phyloP scores from a whole-genome alignment of 257 asterid genomes.

The Mitragyna speciosa region DNA sequence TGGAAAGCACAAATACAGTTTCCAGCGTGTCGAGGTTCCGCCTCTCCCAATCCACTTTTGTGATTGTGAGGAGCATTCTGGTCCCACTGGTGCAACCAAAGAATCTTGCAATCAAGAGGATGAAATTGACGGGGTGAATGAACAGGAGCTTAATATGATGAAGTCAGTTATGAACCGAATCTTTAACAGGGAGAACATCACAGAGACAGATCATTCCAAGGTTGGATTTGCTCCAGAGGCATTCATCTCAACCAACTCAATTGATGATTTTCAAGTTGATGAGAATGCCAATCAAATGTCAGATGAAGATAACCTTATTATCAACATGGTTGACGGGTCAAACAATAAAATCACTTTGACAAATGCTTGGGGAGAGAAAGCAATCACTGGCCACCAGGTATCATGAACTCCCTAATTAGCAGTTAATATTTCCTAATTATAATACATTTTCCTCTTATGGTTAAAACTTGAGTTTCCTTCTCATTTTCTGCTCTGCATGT shows the following conservation, averaged over 20 bases:
- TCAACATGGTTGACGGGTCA: slow-evolving; percentile 53
- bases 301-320: slow-evolving; percentile 70
- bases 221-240: slow-evolving; percentile 28
- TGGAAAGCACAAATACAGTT: slow-evolving; percentile 96
- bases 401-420: not conserved
- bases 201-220: slow-evolving; percentile 25
- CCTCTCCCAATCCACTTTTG: slow-evolving; percentile 70
- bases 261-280: slow-evolving; percentile 35
- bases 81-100: slow-evolving; percentile 32
- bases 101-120: slow-evolving; percentile 29
- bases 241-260: slow-evolving; percentile 21
- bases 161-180: slow-evolving; percentile 61
- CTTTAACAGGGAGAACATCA: slow-evolving; percentile 44
- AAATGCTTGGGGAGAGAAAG: slow-evolving; percentile 36
- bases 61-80: slow-evolving; percentile 86
- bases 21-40: slow-evolving; percentile 81
- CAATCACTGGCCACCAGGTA: slow-evolving; percentile 46
- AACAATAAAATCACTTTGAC: slow-evolving; percentile 30
- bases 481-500: slow-evolving; percentile 13
- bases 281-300: slow-evolving; percentile 44
- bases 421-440: slow-evolving; percentile 3
- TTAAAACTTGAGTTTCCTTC: not conserved
- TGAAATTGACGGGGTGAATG: slow-evolving; percentile 53
- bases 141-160: slow-evolving; percentile 77
- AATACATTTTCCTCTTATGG: not conserved